phyloP scores from a whole-genome alignment of 108 stramenopile genomes.

The Craspedostauros australis region DNA sequence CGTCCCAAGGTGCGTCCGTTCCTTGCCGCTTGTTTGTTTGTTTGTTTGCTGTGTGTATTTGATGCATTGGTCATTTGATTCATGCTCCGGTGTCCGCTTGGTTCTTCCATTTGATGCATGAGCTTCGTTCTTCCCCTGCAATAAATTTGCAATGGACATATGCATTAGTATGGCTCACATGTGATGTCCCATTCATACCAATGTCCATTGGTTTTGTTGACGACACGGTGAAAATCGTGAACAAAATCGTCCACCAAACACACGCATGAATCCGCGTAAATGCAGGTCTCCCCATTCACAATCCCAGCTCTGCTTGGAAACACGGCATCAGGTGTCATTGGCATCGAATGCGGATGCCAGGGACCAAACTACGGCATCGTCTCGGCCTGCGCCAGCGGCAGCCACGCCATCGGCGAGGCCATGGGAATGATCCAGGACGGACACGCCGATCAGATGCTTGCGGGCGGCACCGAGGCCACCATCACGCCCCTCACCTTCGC shows the following conservation, averaged over 20 bases:
- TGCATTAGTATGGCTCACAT: background rate
- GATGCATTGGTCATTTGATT: too few species aligned
- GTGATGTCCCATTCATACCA: background rate
- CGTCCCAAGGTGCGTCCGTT: slow-evolving; percentile 79
- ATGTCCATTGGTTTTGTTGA: background rate
- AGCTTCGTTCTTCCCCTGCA: background rate
- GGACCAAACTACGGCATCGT: slow-evolving; percentile 95
- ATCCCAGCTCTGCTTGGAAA: slow-evolving; percentile 93
- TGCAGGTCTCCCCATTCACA: slow-evolving; percentile 87
- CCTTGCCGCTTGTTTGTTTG: too few species aligned
- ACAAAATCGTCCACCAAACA: too few species aligned
- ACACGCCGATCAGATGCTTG: slow-evolving; percentile 86
- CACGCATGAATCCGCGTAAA: too few species aligned
- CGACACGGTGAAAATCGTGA: too few species aligned
- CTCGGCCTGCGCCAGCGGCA: slow-evolving; percentile 89
- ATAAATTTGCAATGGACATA: background rate
- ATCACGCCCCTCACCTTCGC: slow-evolving; percentile 90
- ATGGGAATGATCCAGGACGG: slow-evolving; percentile 85
- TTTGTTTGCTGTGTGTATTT: too few species aligned
- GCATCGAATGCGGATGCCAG: slow-evolving; percentile 79
- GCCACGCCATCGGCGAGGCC: slow-evolving; percentile 90
- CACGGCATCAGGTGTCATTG: slow-evolving; percentile 91
- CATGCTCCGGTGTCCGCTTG: too few species aligned
- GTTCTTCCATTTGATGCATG: background rate
- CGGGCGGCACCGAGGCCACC: slow-evolving; percentile 91